A percentile compares a stretch with the other conserved stretches of the same genome.
Evolutionary conservation across 768 basidiomycete species (phyloP).

Genomic region (Boletus rubropictus): DNA sequence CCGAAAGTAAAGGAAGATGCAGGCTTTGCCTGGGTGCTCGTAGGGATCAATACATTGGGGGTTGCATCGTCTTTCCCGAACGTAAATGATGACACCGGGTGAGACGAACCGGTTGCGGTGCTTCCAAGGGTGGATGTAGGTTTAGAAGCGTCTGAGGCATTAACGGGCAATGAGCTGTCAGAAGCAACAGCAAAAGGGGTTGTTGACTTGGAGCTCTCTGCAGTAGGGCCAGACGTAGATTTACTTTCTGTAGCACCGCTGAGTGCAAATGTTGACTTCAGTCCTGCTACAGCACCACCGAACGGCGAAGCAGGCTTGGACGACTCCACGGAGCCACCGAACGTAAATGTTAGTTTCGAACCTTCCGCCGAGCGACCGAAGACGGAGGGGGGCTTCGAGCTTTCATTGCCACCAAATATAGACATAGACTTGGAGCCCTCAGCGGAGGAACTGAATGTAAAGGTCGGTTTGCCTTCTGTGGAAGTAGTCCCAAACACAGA

Average conservation of each 20-base stretch:
- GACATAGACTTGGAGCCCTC: conserved; percentile 15
- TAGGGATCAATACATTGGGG: conserved; percentile 2
- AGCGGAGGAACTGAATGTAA: conserved; percentile 9
- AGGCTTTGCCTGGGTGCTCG: conserved; percentile 25
- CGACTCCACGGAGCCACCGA: conserved; percentile 8
- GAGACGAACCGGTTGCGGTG: conserved; percentile 3
- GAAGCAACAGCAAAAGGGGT: neutral
- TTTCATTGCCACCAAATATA: conserved; percentile 6
- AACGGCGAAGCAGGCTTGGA: conserved; percentile 3
- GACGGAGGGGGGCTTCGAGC: neutral
- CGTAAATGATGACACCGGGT: conserved; percentile 8
- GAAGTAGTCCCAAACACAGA: conserved; percentile 6
- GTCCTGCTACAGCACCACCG: neutral
- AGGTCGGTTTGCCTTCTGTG: conserved; percentile 10
- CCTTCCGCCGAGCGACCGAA: conserved; percentile 6
- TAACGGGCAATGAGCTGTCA: neutral
- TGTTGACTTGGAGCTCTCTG: neutral
- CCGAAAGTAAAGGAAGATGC: conserved; percentile 21
- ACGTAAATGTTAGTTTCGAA: conserved; percentile 5
- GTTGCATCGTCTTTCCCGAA: conserved; percentile 16
- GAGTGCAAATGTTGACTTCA: conserved; percentile 3
- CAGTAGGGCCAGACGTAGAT: neutral
- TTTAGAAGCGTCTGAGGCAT: conserved; percentile 2
- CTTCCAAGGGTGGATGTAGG: conserved; percentile 1
- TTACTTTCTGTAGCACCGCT: neutral